phyloP scores from a whole-genome alignment of 2,329 filamentous ascomycete genomes.

The Aureobasidium sp. region DNA sequence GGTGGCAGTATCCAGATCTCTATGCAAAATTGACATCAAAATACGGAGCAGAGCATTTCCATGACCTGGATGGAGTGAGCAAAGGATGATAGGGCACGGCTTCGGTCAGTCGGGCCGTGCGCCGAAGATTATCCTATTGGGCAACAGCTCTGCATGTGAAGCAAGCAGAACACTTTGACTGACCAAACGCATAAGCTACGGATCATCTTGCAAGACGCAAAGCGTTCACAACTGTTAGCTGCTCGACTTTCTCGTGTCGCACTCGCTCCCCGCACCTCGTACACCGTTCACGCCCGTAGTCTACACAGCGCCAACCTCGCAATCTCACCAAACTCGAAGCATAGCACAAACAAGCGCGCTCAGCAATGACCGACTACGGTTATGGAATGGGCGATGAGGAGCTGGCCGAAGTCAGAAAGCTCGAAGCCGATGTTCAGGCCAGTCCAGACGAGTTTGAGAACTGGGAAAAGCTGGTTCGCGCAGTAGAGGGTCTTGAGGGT shows the following conservation, averaged over 20 bases:
- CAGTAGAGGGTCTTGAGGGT: conserved; percentile 77
- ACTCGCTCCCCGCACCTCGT: not conserved
- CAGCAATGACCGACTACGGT: conserved; percentile 60
- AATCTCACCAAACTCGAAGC: not conserved
- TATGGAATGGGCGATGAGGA: conserved; percentile 72
- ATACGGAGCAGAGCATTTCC: too few relatives aligned
- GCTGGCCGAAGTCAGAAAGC: conserved; percentile 70
- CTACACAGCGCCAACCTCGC: not conserved
- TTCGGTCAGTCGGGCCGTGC: too few relatives aligned
- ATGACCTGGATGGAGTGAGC: too few relatives aligned
- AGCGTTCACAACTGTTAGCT: not conserved
- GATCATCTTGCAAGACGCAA: not conserved
- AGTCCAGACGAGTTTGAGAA: conserved; percentile 87
- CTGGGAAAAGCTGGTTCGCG: conserved; percentile 87
- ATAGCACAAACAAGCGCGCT: not conserved
- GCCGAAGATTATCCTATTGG: not conserved
- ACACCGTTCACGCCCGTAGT: not conserved
- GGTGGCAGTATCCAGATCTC: too few relatives aligned
- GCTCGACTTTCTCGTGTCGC: too few relatives aligned
- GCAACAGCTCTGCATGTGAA: not conserved
- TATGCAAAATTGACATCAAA: too few relatives aligned
- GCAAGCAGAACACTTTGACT: not conserved
- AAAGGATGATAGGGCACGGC: too few relatives aligned
- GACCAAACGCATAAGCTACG: not conserved
- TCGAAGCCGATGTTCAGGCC: conserved; percentile 65